A percentile compares a stretch with the other conserved stretches of the same genome.
These are phyloP conservation scores for Benincasa hispida DNA, from an alignment of 306 rosid species.

Conservation along the genomic window DNA sequence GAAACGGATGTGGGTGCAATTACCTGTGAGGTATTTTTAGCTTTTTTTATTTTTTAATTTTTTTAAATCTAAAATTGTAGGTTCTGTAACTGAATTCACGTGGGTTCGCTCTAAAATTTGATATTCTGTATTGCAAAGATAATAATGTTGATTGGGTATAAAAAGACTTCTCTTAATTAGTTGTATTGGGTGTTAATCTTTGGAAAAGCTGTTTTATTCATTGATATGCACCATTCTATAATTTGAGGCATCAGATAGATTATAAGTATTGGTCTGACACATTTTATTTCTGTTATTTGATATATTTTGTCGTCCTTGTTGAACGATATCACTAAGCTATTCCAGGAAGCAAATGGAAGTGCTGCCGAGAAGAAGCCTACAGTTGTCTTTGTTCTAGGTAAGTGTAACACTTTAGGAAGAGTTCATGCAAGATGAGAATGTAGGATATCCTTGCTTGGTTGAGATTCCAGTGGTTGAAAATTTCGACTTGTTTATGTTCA, in stretches of 20 bases:
- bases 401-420: constrained; percentile 12
- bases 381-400: constrained; percentile 62
- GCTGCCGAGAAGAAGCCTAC: constrained; percentile 39
- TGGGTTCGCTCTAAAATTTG: background rate
- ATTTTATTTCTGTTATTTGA: background rate
- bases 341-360: constrained; percentile 42
- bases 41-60: background rate
- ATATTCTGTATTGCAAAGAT: background rate
- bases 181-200: background rate
- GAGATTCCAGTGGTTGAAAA: background rate
- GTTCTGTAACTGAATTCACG: background rate
- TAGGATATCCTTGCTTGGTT: background rate
- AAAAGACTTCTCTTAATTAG: background rate
- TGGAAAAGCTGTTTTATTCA: background rate
- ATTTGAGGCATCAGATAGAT: background rate
- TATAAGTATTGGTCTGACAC: background rate
- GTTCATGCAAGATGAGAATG: background rate
- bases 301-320: background rate
- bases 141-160: background rate
- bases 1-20: constrained; percentile 2
- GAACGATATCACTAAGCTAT: constrained; percentile 4
- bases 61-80: background rate
- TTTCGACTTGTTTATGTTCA: background rate
- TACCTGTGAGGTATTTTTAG: constrained; percentile 9
- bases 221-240: background rate